These are phyloP conservation scores for Teunomyces cretensis DNA, from an alignment of 805 yeast species.

Conservation along the genomic window DNA sequence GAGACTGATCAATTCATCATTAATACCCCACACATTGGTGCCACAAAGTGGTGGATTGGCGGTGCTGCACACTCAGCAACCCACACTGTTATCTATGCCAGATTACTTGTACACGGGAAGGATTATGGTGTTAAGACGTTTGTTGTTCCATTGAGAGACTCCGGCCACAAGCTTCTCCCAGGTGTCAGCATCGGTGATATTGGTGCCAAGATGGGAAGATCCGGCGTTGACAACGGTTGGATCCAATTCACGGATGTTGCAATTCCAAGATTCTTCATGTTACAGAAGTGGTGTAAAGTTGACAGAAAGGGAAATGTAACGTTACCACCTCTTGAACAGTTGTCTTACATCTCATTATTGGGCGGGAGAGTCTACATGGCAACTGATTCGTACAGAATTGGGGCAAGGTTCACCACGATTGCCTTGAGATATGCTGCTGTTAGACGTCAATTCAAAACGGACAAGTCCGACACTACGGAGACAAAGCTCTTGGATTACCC, in stretches of 20 bases:
- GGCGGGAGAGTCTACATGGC: conserved; percentile 49
- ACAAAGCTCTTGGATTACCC: conserved; percentile 45
- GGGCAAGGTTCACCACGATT: conserved; percentile 42
- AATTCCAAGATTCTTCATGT: conserved; percentile 46
- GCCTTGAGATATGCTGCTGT: conserved; percentile 47
- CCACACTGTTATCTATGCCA: conserved; percentile 40
- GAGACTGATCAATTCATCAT: conserved; percentile 42
- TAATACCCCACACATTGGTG: conserved; percentile 48
- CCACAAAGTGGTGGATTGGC: conserved; percentile 53
- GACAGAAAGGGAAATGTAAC: conserved; percentile 38
- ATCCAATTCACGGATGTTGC: conserved; percentile 45
- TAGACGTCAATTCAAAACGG: conserved; percentile 44
- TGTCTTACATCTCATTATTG: conserved; percentile 42
- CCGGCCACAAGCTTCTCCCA: conserved; percentile 42
- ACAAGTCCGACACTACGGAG: conserved; percentile 29
- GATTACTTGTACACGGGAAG: conserved; percentile 43
- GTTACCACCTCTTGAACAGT: conserved; percentile 47
- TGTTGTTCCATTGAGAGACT: conserved; percentile 46
- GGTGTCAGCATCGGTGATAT: conserved; percentile 48
- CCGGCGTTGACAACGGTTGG: conserved; percentile 51
- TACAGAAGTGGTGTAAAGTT: conserved; percentile 45
- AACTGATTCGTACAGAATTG: conserved; percentile 41
- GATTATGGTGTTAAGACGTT: conserved; percentile 49
- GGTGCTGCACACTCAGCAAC: conserved; percentile 51
- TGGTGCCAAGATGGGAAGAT: conserved; percentile 51